Percentiles rank a stretch among this genome's conserved stretches.
phyloP scores from a whole-genome alignment of 805 yeast genomes.

The Suhomyces kilbournensis region DNA sequence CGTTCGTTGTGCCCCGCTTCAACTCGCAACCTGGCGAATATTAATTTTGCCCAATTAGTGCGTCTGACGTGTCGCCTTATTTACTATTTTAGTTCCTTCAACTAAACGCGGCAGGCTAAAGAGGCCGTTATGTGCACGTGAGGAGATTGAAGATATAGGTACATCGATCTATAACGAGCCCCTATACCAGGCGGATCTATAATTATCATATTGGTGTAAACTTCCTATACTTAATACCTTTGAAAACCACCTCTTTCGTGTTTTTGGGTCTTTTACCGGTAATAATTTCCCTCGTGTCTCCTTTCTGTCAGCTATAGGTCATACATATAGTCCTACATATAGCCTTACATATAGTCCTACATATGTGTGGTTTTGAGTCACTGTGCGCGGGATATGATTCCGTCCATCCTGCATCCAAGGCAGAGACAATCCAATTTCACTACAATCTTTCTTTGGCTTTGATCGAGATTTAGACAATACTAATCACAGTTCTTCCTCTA shows the following conservation, averaged over 20 bases:
- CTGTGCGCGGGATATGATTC: not conserved
- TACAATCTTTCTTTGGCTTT: not conserved
- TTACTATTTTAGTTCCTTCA: not conserved
- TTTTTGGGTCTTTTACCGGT: not conserved
- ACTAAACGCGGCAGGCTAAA: not conserved
- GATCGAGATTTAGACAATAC: not conserved
- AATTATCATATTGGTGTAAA: not conserved
- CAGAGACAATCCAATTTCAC: not conserved
- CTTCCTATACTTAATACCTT: not conserved
- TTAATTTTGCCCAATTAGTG: not conserved
- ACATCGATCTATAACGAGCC: not conserved
- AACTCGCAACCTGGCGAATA: not conserved
- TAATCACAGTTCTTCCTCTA: not conserved
- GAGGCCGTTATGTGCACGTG: not conserved
- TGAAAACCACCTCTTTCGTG: not conserved
- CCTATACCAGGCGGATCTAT: not conserved
- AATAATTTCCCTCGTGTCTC: not conserved
- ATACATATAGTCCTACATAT: no score
- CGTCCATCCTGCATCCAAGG: not conserved
- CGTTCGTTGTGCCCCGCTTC: not conserved
- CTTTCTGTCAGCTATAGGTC: not conserved
- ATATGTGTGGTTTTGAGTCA: not conserved
- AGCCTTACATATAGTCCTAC: no score
- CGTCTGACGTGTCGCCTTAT: not conserved
- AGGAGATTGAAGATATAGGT: not conserved